A percentile compares a stretch with the other conserved stretches of the same genome.
Evolutionary conservation across 176 grass and related monocot genomes (phyloP).

Genomic region (Coix lacrymajobi): DNA sequence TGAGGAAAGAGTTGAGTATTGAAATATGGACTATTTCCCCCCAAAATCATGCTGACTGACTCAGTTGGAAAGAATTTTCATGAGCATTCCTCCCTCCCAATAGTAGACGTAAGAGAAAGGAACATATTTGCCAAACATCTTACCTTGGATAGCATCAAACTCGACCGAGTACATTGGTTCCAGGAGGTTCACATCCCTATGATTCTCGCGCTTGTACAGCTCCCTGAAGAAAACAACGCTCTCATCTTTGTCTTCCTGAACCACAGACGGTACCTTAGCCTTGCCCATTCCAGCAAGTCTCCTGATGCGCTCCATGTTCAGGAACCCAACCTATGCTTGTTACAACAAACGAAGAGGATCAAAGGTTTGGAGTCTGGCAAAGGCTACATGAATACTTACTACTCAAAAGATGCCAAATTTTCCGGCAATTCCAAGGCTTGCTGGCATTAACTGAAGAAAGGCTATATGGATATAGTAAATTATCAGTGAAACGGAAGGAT

Average conservation of each 20-base stretch:
- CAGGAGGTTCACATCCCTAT: conserved; percentile 47
- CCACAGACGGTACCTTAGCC: neutral
- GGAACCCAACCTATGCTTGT: neutral
- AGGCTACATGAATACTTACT: conserved; percentile 24
- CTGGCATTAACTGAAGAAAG: neutral
- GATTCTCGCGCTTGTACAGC: conserved; percentile 44
- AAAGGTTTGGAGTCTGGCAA: neutral
- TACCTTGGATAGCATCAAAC: conserved; percentile 51
- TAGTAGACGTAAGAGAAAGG: neutral
- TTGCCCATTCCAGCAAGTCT: conserved; percentile 36
- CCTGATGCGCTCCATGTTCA: conserved; percentile 39
- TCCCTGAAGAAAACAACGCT: conserved; percentile 58
- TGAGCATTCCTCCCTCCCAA: neutral
- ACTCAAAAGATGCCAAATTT: conserved; percentile 24
- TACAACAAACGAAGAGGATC: neutral
- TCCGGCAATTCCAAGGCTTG: conserved; percentile 29
- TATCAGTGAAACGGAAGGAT: neutral
- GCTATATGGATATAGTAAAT: neutral
- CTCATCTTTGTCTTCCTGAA: conserved; percentile 49
- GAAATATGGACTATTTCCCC: neutral
- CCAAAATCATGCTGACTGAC: neutral
- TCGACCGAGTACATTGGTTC: conserved; percentile 46
- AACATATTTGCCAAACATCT: neutral
- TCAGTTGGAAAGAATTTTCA: neutral
- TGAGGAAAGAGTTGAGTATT: neutral